These are phyloP conservation scores for Hymenoscyphus linearis DNA, from an alignment of 2,329 filamentous ascomycete genomes.

Conservation along the genomic window DNA sequence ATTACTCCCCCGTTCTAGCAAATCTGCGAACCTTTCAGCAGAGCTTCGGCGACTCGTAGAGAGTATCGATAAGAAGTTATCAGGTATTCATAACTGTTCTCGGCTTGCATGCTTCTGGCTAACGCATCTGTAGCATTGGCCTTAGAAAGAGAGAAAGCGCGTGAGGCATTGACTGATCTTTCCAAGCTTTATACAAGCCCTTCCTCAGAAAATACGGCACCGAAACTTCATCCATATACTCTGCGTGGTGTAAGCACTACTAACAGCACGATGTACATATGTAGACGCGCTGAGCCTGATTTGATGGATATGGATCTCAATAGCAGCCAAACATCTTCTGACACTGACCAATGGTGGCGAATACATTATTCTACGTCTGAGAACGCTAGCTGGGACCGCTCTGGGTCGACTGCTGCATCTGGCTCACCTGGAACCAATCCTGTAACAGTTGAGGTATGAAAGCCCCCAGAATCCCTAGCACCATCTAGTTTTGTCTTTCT, in stretches of 20 bases:
- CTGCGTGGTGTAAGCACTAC: conserved; percentile 48
- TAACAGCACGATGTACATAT: conserved; percentile 45
- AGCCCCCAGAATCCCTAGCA: neutral
- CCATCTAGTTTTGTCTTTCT: neutral
- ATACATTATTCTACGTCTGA: conserved; percentile 40
- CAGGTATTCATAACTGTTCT: conserved; percentile 17
- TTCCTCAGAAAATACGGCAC: conserved; percentile 21
- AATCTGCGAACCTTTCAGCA: conserved; percentile 21
- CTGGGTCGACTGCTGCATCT: neutral
- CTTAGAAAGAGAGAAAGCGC: conserved; percentile 28
- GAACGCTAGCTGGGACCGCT: conserved; percentile 10
- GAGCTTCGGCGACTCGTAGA: conserved; percentile 27
- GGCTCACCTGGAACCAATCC: conserved; percentile 28
- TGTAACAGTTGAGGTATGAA: conserved; percentile 44
- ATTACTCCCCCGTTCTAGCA: conserved; percentile 5
- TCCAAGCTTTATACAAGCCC: conserved; percentile 36
- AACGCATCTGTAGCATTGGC: conserved; percentile 25
- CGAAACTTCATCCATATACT: conserved; percentile 36
- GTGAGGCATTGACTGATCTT: conserved; percentile 32
- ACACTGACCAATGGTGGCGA: conserved; percentile 51
- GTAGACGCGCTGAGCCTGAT: conserved; percentile 38
- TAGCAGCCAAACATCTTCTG: conserved; percentile 18
- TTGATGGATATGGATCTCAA: conserved; percentile 39
- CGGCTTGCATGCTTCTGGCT: conserved; percentile 7
- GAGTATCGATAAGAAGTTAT: conserved; percentile 31